These are phyloP conservation scores for Marasmius oreades DNA, from an alignment of 1,284 basidiomycete species.

Conservation along the genomic window DNA sequence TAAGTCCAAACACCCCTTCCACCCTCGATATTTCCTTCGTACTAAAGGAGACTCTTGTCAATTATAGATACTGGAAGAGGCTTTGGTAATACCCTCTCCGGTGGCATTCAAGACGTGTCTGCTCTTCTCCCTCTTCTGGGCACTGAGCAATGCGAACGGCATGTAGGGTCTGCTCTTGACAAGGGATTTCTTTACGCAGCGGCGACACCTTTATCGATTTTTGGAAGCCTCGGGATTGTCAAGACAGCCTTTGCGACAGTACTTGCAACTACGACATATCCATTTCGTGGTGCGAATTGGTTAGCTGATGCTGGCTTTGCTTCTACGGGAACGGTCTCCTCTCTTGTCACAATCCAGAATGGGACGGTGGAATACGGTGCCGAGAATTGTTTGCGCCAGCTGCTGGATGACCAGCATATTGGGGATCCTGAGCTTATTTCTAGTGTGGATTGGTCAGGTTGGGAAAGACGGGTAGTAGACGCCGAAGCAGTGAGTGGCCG, in stretches of 20 bases:
- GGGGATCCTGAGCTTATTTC: not conserved
- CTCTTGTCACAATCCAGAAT: not conserved
- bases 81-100: not conserved
- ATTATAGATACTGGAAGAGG: not conserved
- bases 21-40: too few relatives aligned
- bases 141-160: constrained; percentile 9
- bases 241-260: constrained; percentile 6
- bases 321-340: not conserved
- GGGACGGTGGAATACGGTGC: not conserved
- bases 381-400: not conserved
- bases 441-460: not conserved
- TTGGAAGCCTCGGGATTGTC: constrained; percentile 10
- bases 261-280: not conserved
- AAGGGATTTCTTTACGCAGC: constrained; percentile 11
- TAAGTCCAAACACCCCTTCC: too few relatives aligned
- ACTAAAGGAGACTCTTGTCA: too few relatives aligned
- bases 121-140: constrained; percentile 11
- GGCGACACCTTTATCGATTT: constrained; percentile 8
- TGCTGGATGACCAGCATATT: not conserved
- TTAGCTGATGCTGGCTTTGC: constrained; percentile 1
- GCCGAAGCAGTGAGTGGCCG: not conserved
- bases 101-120: constrained; percentile 6
- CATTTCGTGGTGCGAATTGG: not conserved
- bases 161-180: constrained; percentile 7
- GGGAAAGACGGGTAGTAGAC: not conserved